These are phyloP conservation scores for Lycium barbarum DNA, from an alignment of 257 asterid genomes.

Conservation along the genomic window DNA sequence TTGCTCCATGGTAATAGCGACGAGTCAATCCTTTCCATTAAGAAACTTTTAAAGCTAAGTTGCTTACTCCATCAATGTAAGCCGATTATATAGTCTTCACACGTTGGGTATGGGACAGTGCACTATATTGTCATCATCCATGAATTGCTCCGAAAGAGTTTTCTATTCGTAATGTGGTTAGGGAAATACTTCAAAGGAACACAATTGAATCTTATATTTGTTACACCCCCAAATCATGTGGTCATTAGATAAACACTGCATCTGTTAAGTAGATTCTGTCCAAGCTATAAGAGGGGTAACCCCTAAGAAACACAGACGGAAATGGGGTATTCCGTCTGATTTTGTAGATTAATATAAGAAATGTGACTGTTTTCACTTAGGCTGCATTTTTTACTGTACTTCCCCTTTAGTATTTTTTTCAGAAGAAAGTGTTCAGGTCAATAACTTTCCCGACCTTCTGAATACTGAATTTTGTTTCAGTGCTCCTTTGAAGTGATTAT, in stretches of 20 bases:
- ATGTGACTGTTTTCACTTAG: background rate
- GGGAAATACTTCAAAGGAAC: conserved; percentile 19
- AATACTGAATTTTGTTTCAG: conserved; percentile 3
- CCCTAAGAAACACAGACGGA: conserved; percentile 11
- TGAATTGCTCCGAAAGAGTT: background rate
- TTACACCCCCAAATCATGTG: conserved; percentile 4
- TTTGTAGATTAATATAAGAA: background rate
- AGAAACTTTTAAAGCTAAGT: background rate
- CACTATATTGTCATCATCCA: background rate
- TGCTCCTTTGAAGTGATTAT: conserved; percentile 28
- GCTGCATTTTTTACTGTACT: background rate
- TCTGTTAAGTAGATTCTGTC: background rate
- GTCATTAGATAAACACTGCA: background rate
- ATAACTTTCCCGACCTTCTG: background rate
- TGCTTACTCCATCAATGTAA: background rate
- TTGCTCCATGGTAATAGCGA: conserved; percentile 5
- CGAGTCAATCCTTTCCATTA: background rate
- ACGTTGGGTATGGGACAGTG: background rate
- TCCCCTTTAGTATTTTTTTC: conserved; percentile 7
- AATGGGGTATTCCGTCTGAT: background rate
- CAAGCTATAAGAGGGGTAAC: background rate
- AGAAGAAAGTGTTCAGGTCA: background rate
- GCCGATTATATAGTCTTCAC: background rate
- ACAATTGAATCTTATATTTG: background rate
- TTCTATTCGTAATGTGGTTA: background rate